Conservation (phyloP, 2,329 filamentous ascomycete species). For the Chaetomium strumarium region DNA sequence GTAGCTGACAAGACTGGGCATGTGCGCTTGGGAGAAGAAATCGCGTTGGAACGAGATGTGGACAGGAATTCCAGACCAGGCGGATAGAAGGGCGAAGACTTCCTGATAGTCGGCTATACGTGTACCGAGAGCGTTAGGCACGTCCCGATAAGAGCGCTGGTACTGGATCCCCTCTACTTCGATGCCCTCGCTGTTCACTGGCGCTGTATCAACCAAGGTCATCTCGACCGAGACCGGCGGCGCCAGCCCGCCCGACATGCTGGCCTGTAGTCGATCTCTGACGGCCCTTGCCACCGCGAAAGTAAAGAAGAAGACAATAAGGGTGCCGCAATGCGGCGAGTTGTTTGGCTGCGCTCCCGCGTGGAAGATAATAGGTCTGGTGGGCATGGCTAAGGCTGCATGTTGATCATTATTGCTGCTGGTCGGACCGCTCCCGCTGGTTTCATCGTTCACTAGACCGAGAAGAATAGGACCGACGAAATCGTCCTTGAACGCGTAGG, state of each 20-base stretch:
- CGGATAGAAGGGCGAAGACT: conserved; percentile 1
- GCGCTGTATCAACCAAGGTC: conserved; percentile 11
- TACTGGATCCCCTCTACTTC: conserved; percentile 7
- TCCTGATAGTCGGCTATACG: conserved; percentile 9
- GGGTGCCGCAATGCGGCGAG: conserved; percentile 8
- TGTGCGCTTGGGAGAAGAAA: conserved; percentile 6
- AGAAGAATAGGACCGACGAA: neutral
- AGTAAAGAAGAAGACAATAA: conserved; percentile 7
- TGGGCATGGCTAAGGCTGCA: neutral
- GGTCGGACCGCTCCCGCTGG: neutral
- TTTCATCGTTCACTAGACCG: conserved; percentile 4
- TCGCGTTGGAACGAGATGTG: neutral
- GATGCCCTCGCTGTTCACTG: neutral
- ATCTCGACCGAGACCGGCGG: conserved; percentile 7
- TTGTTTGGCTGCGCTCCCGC: conserved; percentile 11
- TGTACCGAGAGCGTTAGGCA: neutral
- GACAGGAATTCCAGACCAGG: conserved; percentile 6
- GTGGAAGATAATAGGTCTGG: conserved; percentile 7
- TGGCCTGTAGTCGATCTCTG: conserved; percentile 2
- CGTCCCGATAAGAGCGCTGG: conserved; percentile 7
- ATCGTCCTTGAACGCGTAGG: conserved; percentile 11
- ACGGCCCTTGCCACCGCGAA: conserved; percentile 10
- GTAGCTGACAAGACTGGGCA: conserved; percentile 2
- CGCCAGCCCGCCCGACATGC: neutral
- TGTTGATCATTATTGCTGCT: neutral